Conservation (phyloP, 2,329 filamentous ascomycete species). For the Cladosporium sp. region DNA sequence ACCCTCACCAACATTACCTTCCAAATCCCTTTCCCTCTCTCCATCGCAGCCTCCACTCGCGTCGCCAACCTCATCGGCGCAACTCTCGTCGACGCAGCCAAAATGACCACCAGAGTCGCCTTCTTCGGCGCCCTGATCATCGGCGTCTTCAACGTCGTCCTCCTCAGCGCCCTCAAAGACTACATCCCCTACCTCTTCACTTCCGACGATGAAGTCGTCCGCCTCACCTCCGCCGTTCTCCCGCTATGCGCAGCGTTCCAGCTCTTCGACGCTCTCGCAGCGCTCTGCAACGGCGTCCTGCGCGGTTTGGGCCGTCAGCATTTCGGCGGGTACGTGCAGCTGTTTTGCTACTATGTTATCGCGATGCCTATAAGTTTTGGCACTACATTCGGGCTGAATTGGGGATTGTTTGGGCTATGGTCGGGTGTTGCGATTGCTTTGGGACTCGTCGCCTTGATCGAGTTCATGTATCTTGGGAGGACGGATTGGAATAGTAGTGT, state of each 20-base stretch:
- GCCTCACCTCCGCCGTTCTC: conserved; percentile 67
- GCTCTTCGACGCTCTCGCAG: conserved; percentile 78
- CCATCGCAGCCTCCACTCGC: conserved; percentile 83
- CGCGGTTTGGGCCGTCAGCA: conserved; percentile 84
- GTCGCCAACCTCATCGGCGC: conserved; percentile 91
- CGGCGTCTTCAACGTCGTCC: conserved; percentile 73
- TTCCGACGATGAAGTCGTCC: conserved; percentile 64
- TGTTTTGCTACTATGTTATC: conserved; percentile 80
- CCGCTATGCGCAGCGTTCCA: conserved; percentile 86
- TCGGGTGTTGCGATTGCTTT: conserved; percentile 62
- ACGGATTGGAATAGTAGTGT: conserved; percentile 61
- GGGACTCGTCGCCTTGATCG: conserved; percentile 56
- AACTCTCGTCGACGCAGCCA: conserved; percentile 75
- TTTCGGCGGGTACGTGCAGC: conserved; percentile 83
- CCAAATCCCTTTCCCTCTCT: conserved; percentile 73
- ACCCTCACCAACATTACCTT: conserved; percentile 33
- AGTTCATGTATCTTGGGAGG: conserved; percentile 55
- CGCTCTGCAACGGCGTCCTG: conserved; percentile 79
- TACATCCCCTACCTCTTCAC: conserved; percentile 77
- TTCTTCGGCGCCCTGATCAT: conserved; percentile 67
- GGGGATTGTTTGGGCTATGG: conserved; percentile 82
- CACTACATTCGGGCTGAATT: conserved; percentile 72
- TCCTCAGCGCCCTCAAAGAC: conserved; percentile 70
- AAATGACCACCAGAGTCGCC: conserved; percentile 73
- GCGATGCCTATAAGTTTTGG: conserved; percentile 82